phyloP scores from a whole-genome alignment of 1,139 yeast genomes.

The Suhomyces yuchorum region DNA sequence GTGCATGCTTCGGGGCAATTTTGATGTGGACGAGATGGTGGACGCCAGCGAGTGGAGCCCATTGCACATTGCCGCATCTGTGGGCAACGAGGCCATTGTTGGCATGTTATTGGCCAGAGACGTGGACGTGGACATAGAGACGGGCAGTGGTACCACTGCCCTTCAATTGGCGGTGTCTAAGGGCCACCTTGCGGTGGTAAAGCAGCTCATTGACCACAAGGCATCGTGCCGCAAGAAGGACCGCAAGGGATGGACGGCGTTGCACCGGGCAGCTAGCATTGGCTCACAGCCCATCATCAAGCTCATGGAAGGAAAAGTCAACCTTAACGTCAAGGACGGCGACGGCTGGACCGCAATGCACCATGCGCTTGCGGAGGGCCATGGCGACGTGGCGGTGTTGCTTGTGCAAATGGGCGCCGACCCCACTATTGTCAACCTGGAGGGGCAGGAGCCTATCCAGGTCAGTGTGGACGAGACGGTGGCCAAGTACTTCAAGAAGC shows the following conservation, averaged over 20 bases:
- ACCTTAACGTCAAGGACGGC: conserved; percentile 66
- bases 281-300: conserved; percentile 63
- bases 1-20: conserved; percentile 45
- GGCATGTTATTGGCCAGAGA: conserved; percentile 34
- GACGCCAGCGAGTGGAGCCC: conserved; percentile 92
- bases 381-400: conserved; percentile 70
- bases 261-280: conserved; percentile 82
- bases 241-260: conserved; percentile 61
- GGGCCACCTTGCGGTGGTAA: conserved; percentile 55
- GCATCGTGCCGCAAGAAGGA: conserved; percentile 71
- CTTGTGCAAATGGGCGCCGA: conserved; percentile 74
- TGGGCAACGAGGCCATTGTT: conserved; percentile 63
- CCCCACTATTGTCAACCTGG: conserved; percentile 44
- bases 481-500: conserved; percentile 36
- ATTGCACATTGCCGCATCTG: conserved; percentile 75
- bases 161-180: conserved; percentile 79
- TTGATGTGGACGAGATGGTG: conserved; percentile 63
- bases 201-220: conserved; percentile 52
- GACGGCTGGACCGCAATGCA: conserved; percentile 87
- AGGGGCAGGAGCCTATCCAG: conserved; percentile 59
- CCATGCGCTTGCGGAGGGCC: conserved; percentile 91
- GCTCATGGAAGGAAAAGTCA: conserved; percentile 55
- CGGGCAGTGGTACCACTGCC: conserved; percentile 71
- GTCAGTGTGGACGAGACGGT: conserved; percentile 68
- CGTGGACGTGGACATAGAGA: conserved; percentile 48